Evolutionary conservation across 164 flowering plant species (phyloP), one percentile per base, ranked within the genome.

Genomic region (Malania oleifera): DNA sequence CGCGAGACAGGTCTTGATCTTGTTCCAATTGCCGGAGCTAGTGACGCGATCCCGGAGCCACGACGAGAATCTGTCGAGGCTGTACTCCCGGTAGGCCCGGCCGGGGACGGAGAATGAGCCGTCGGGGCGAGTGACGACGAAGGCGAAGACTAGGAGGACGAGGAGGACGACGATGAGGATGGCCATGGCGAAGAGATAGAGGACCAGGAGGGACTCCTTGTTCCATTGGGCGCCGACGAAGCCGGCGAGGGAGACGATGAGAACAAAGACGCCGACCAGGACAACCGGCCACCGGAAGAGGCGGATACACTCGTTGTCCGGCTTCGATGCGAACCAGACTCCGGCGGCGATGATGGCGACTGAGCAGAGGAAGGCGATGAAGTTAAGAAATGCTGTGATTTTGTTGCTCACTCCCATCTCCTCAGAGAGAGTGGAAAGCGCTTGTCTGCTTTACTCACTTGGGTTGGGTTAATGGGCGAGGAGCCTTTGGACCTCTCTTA

Each of bases 201-300:
- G 50, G 1, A 81, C 87, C 3, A 88, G 77, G 3, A 90, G 79
- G 40, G 85, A 75, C 50, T 80, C 79, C 19, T 75, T 73, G 75
- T 82, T 80, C 86, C 84, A 81, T 75, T 77, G 83, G 27, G 97
- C 91, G 15, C 96, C 99, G 29, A 82, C 80, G 68, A 86, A 88
- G 45, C 99, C 99, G 10, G 86, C 69, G 15, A 86, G 73, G 57
- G 96, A 68, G 54, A 91, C 86, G 24, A 93, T 50, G 60, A 90
- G 81, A 68, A 90, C 52, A 63, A 84, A 82, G 43, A 79, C 25
- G 14, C 99, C 99, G 53, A 93, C 69, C 58, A 85, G 31, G 29
- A 82, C 70, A 15, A 93, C 74, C 1, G 95, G 97, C 91, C 92
- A 90, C 1, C 91, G 89, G 74, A 85, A 70, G 45, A 69, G 59